These are phyloP conservation scores for Hypomontagnella submonticulosa DNA, from an alignment of 495 filamentous ascomycete genomes.

Conservation along the genomic window DNA sequence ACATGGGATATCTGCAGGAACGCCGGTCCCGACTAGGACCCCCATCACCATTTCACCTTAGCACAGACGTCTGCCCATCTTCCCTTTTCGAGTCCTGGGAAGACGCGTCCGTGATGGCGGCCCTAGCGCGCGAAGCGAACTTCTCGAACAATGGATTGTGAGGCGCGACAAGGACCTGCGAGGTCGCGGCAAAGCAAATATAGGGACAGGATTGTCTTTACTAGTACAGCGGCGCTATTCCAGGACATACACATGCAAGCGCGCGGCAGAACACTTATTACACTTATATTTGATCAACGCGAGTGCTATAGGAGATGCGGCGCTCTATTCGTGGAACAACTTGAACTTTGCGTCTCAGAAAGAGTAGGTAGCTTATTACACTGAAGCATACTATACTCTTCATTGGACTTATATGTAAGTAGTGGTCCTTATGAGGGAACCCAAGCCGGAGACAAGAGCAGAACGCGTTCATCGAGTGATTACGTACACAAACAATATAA, in stretches of 20 bases:
- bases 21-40: conserved; percentile 35
- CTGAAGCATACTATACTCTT: background rate
- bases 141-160: conserved; percentile 41
- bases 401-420: conserved; percentile 5
- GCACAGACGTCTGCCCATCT: conserved; percentile 30
- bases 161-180: conserved; percentile 34
- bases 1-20: conserved; percentile 45
- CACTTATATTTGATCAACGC: conserved; percentile 7
- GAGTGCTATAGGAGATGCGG: background rate
- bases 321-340: too few species aligned
- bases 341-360: too few species aligned
- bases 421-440: conserved; percentile 11
- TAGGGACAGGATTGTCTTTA: background rate
- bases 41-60: conserved; percentile 37
- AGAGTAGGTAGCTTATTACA: too few species aligned
- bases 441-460: conserved; percentile 2
- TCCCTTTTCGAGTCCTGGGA: conserved; percentile 30
- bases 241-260: conserved; percentile 33
- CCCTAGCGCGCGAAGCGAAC: conserved; percentile 28
- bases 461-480: conserved; percentile 21
- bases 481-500: conserved; percentile 26
- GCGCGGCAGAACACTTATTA: conserved; percentile 34
- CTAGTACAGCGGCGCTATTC: conserved; percentile 3
- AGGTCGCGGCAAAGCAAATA: conserved; percentile 35
- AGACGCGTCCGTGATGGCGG: conserved; percentile 29